Evolutionary conservation across 1,284 basidiomycete species (phyloP).

Genomic region (Ceratobasidium sp.): DNA sequence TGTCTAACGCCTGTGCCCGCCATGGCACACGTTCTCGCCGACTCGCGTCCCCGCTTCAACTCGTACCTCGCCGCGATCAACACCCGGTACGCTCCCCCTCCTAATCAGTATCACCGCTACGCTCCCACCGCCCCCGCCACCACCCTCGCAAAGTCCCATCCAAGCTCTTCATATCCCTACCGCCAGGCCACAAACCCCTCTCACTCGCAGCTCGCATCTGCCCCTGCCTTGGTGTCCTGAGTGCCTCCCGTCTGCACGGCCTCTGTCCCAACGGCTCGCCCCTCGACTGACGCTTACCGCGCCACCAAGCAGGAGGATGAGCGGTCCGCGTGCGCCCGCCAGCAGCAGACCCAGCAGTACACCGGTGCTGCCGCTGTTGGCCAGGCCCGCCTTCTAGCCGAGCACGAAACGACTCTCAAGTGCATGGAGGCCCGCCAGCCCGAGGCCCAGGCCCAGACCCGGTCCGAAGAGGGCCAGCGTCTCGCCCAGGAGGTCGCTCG

Average conservation of each 20-base stretch:
- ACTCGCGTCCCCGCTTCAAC: conserved; percentile 35
- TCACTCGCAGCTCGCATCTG: conserved; percentile 23
- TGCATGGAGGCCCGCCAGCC: conserved; percentile 36
- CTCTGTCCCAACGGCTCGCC: conserved; percentile 23
- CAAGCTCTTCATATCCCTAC: conserved; percentile 3
- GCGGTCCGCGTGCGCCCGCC: conserved; percentile 6
- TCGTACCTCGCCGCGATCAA: conserved; percentile 35
- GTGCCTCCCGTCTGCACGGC: conserved; percentile 7
- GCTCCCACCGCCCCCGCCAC: conserved; percentile 27
- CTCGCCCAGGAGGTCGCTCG: conserved; percentile 18
- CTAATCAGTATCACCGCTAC: conserved; percentile 15
- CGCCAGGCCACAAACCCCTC: conserved; percentile 13
- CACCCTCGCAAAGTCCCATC: conserved; percentile 27
- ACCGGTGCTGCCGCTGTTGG: conserved; percentile 1
- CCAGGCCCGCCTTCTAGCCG: conserved; percentile 37
- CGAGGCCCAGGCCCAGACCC: conserved; percentile 28
- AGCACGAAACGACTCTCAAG: conserved; percentile 29
- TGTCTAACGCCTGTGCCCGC: background rate
- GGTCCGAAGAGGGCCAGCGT: conserved; percentile 40
- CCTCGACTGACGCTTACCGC: background rate
- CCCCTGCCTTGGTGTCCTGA: conserved; percentile 18
- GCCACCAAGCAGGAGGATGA: conserved; percentile 28
- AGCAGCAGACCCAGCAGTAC: conserved; percentile 6
- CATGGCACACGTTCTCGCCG: conserved; percentile 35
- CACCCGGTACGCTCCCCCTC: conserved; percentile 18